Evolutionary conservation across 257 asterid species (phyloP), one percentile per base, ranked within the genome.

Genomic region (Scutellaria galericulata): DNA sequence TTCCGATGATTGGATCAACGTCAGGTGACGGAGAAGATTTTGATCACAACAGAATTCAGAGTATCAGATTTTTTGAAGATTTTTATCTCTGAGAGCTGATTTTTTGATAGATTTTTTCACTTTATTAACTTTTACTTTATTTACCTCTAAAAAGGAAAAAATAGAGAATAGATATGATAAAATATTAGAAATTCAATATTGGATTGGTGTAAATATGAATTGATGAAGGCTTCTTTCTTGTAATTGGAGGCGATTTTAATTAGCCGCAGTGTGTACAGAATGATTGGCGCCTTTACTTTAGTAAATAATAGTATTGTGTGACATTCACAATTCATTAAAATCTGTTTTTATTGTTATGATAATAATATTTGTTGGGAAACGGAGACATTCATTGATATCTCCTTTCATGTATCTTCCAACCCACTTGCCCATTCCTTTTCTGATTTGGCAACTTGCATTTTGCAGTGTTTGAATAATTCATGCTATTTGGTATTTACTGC

Each of bases 1-100:
- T 67, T 60, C 83, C 40, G 91, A 78, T 20, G 93, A 81, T 41
- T 93, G 98, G 98, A 63, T 88, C 82, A 81, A 81, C 46, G 75
- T 90, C 2, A 87, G 96, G 83, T 86, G 89, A 88, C 66, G 80
- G 54, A 9, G 66, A 31, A 47, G 27, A 47, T 75, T 70, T 45
- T 51, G 64, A 22, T 65, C 64, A 12, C 56, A 57, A 15, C 18
- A 56, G 37, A 13, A 74, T 7, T 44, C 12, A 44, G 7, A 63
- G 61, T 73, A 64, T 59, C 73, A 55, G 70, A 79, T 2, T 31
- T 31, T 31, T 31, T 31, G 0, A 31, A 31, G 37, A 31, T 31
- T 31, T 31, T 31, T 31, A 31, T 31, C 37, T 31, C 27, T 24
- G 27, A 24, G 27, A 2, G 2, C 27, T 24, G 27, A 24, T 24